These are phyloP conservation scores for Prunus campanulata DNA, from an alignment of 306 rosid genomes.

Conservation along the genomic window DNA sequence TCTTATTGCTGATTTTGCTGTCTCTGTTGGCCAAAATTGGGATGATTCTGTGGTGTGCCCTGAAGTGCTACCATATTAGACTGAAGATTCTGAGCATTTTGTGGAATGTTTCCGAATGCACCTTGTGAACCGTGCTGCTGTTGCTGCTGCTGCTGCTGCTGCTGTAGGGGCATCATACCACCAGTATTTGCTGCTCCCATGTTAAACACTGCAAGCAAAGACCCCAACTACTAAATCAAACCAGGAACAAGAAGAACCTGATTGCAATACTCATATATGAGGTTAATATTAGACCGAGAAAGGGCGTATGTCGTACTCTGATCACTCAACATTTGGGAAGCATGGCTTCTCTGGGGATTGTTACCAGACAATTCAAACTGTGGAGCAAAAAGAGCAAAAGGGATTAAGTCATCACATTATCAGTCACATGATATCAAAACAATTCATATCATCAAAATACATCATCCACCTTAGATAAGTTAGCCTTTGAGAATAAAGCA, in stretches of 20 bases:
- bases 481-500: not conserved
- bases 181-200: constrained; percentile 77
- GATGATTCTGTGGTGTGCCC: constrained; percentile 64
- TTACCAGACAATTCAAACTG: constrained; percentile 71
- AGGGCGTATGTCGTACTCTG: constrained; percentile 58
- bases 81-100: constrained; percentile 77
- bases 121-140: constrained; percentile 64
- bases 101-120: constrained; percentile 65
- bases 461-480: not conserved
- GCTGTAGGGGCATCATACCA: constrained; percentile 69
- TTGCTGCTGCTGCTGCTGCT: constrained; percentile 47
- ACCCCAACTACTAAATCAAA: constrained; percentile 3
- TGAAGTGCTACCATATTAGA: constrained; percentile 71
- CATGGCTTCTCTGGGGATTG: constrained; percentile 79
- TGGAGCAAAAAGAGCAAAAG: constrained; percentile 22
- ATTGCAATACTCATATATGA: not conserved
- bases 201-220: constrained; percentile 66
- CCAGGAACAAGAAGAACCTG: not conserved
- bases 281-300: not conserved
- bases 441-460: not conserved
- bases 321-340: constrained; percentile 78
- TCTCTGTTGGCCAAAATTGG: constrained; percentile 82
- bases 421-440: not conserved
- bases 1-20: constrained; percentile 77
- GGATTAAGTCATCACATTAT: constrained; percentile 9